Evolutionary conservation across 1,284 basidiomycete genomes (phyloP).

Genomic region (Papiliotrema nemorosa): DNA sequence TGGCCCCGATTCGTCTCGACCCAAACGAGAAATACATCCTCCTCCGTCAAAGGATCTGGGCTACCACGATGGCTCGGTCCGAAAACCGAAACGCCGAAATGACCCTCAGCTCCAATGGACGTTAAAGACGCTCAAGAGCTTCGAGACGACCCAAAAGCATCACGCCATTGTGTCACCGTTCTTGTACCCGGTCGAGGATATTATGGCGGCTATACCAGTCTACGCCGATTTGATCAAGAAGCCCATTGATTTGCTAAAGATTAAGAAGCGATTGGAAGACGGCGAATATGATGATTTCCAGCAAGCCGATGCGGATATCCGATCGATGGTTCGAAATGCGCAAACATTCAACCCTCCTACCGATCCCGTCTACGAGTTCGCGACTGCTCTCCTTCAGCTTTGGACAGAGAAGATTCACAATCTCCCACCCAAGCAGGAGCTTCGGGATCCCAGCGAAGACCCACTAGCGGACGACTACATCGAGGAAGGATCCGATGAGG

Average conservation of each 20-base stretch:
- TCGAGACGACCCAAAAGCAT: conserved; percentile 73
- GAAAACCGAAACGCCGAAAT: conserved; percentile 58
- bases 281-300: conserved; percentile 70
- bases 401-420: conserved; percentile 89
- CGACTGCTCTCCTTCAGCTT: conserved; percentile 70
- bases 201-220: conserved; percentile 62
- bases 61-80: conserved; percentile 60
- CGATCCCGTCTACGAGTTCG: conserved; percentile 79
- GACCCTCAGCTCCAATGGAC: conserved; percentile 78
- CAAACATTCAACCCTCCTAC: conserved; percentile 86
- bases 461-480: conserved; percentile 53
- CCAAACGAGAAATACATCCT: conserved; percentile 95
- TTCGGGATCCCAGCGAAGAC: conserved; percentile 53
- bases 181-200: conserved; percentile 86
- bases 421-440: conserved; percentile 58
- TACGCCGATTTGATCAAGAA: conserved; percentile 87
- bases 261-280: conserved; percentile 74
- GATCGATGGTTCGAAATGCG: conserved; percentile 91
- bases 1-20: conserved; percentile 57
- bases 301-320: conserved; percentile 86
- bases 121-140: conserved; percentile 67
- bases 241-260: conserved; percentile 91
- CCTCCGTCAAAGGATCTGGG: conserved; percentile 88
- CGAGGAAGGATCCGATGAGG: conserved; percentile 47
- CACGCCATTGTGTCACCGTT: conserved; percentile 75